phyloP scores from a whole-genome alignment of 768 basidiomycete genomes.

The Piloderma croceum region DNA sequence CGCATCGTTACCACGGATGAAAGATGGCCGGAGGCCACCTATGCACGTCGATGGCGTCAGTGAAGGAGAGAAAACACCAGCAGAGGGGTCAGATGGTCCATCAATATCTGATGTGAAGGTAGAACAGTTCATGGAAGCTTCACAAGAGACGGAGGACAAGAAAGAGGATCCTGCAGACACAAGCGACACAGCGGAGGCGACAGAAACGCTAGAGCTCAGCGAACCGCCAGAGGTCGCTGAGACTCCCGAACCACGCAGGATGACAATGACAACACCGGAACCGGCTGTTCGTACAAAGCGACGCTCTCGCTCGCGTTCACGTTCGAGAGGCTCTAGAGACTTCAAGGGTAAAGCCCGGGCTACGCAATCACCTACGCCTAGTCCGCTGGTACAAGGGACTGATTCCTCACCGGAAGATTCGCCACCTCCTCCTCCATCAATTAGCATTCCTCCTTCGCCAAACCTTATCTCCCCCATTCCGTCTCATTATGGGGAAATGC shows the following conservation, averaged over 20 bases:
- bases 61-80: constrained; percentile 63
- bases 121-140: constrained; percentile 22
- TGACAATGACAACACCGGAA: constrained; percentile 35
- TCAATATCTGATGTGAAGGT: constrained; percentile 30
- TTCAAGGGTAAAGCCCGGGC: constrained; percentile 55
- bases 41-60: constrained; percentile 82
- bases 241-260: constrained; percentile 22
- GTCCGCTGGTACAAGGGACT: constrained; percentile 41
- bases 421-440: constrained; percentile 31
- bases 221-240: constrained; percentile 19
- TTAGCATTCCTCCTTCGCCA: constrained; percentile 23
- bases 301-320: constrained; percentile 64
- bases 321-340: constrained; percentile 61
- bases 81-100: constrained; percentile 33
- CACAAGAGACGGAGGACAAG: constrained; percentile 25
- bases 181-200: constrained; percentile 5
- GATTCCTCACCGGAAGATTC: constrained; percentile 74
- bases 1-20: constrained; percentile 86
- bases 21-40: constrained; percentile 81
- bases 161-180: constrained; percentile 21
- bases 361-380: constrained; percentile 41
- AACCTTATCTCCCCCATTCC: constrained; percentile 47
- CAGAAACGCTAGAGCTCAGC: too few species aligned
- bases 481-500: constrained; percentile 44
- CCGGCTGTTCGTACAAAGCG: constrained; percentile 52